Base-by-base conservation (phyloP, 2,329 filamentous ascomycete genomes). In the Colletotrichum eremochloae region DNA sequence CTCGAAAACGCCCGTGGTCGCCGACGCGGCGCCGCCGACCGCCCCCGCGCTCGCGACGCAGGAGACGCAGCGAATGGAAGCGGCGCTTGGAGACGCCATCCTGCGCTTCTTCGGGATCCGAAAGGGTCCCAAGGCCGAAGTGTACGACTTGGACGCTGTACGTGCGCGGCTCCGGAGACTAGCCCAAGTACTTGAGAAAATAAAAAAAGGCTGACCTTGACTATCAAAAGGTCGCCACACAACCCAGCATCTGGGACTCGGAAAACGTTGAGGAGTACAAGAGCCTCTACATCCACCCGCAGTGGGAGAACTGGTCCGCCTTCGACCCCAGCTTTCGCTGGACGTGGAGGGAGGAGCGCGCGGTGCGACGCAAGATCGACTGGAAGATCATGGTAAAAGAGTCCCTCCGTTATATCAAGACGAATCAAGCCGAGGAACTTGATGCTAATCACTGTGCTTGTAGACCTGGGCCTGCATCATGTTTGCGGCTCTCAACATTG, bases 201-300 rank as follows among this genome's bases (percentile, higher is more conserved):
- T 7, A 6, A 1, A 18, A 5, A 42, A 8, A 20, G 18, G 31
- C 75, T 79, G 46, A 79, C 66, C 31, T 4, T 4, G 12, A 12
- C 14, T 7, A 56, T 44, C 11, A 2, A 44, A 58, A 81, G 79
- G 73, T 79, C 58, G 80, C 80, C 24, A 82, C 80, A 1, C 80
- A 82, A 58, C 79, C 79, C 0, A 82, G 81, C 42, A 81, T 82
- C 2, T 82, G 80, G 80, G 80, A 82, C 48, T 80, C 80, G 0
- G 79, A 79, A 40, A 78, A 80, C 11, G 44, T 81, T 20, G 80
- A 82, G 53, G 76, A 81, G 48, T 81, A 80, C 64, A 81, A 81
- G 53, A 65, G 78, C 31, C 74, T 77, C 2, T 81, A 81, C 36
- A 81, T 82, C 6, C 80, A 81, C 48, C 76, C 79, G 0, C 71